A percentile compares a stretch with the other conserved stretches of the same genome.
These are phyloP conservation scores for Cinnamomum chago DNA, from an alignment of 164 flowering plant species.

Conservation along the genomic window DNA sequence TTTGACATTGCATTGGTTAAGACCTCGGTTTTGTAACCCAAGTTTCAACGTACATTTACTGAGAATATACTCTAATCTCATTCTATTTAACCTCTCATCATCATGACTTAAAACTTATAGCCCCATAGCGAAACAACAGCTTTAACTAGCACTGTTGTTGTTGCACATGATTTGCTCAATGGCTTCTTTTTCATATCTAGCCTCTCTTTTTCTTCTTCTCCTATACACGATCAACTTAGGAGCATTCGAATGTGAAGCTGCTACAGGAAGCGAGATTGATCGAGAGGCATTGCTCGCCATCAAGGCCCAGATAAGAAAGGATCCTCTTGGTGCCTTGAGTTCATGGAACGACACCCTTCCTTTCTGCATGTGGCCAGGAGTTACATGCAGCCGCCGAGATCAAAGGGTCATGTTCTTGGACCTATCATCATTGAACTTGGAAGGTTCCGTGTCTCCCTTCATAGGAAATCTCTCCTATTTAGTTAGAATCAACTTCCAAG, in stretches of 20 bases:
- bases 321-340: neutral
- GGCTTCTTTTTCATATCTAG: neutral
- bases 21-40: no score
- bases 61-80: no score
- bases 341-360: conserved; percentile 2
- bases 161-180: no score
- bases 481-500: neutral
- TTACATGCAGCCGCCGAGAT: neutral
- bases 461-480: conserved; percentile 1
- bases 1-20: no score
- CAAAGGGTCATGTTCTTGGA: neutral
- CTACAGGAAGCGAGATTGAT: neutral
- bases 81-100: no score
- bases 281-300: neutral
- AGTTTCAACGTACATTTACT: no score
- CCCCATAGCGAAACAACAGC: no score
- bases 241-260: neutral
- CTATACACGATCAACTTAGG: neutral
- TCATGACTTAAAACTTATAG: no score
- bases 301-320: neutral
- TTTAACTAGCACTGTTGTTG: no score
- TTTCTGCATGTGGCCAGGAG: conserved; percentile 1
- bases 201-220: neutral
- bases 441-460: neutral
- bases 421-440: neutral